phyloP scores from a whole-genome alignment of 371 early-diverging fungal genomes.

The Mortierella polycephala region DNA sequence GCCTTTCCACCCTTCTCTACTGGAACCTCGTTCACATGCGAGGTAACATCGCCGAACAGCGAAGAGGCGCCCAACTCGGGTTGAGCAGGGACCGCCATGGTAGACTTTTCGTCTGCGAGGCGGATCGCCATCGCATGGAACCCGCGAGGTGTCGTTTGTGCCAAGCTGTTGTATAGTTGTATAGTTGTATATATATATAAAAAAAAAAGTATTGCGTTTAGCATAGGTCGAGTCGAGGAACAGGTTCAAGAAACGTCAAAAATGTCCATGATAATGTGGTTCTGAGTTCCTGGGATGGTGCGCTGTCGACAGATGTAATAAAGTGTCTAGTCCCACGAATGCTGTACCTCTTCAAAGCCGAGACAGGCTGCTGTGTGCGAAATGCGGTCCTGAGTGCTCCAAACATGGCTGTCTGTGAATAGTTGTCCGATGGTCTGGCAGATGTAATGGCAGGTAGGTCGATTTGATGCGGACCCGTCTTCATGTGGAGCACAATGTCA shows the following conservation, averaged over 20 bases:
- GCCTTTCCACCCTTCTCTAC: slow-evolving; percentile 55
- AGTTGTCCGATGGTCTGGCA: no score
- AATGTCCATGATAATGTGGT: not conserved
- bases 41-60: slow-evolving; percentile 64
- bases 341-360: slow-evolving; percentile 41
- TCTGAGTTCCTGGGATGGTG: not conserved
- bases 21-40: slow-evolving; percentile 57
- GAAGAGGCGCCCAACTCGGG: slow-evolving; percentile 69
- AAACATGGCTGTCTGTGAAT: slow-evolving; percentile 19
- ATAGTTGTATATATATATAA: not conserved
- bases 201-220: not conserved
- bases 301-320: no score
- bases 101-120: slow-evolving; percentile 36
- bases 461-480: not conserved
- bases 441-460: not conserved
- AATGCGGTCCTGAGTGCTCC: slow-evolving; percentile 33
- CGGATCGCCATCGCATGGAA: slow-evolving; percentile 40
- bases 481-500: not conserved
- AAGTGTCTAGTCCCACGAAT: not conserved
- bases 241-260: not conserved
- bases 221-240: not conserved
- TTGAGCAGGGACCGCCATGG: slow-evolving; percentile 37
- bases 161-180: slow-evolving; percentile 11
- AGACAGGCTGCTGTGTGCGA: slow-evolving; percentile 37
- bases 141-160: slow-evolving; percentile 36